phyloP scores from a whole-genome alignment of 73 alveolate species.

The Paramecium bursaria region DNA sequence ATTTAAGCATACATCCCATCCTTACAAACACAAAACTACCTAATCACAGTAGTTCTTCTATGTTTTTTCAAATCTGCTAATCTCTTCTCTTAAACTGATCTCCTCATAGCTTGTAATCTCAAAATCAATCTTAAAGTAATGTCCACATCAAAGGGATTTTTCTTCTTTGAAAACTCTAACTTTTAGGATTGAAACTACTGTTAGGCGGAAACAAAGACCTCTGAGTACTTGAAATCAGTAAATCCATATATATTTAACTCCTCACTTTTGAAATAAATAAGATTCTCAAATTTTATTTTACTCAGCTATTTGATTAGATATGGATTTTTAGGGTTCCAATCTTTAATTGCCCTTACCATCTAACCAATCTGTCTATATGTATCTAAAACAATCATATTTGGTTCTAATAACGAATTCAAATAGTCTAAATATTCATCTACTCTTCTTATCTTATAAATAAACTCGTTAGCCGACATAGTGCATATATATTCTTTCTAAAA shows the following conservation, averaged over 20 bases:
- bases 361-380: neutral
- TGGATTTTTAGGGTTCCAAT: neutral
- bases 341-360: neutral
- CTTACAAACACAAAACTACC: neutral
- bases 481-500: conserved; percentile 1
- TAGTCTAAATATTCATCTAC: conserved; percentile 15
- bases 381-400: neutral
- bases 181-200: neutral
- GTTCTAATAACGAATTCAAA: conserved; percentile 12
- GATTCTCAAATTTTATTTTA: conserved; percentile 7
- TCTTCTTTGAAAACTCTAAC: neutral
- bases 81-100: neutral
- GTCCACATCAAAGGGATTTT: too few species aligned
- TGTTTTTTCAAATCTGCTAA: neutral
- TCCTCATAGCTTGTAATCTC: neutral
- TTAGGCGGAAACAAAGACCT: neutral
- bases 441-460: conserved; percentile 7
- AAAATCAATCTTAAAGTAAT: neutral
- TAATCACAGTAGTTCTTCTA: neutral
- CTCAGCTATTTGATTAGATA: neutral
- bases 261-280: neutral
- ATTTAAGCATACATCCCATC: conserved; percentile 2
- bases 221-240: conserved; percentile 21
- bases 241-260: neutral
- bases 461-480: neutral